Percentiles rank a stretch among this genome's conserved stretches.
Conservation (phyloP, 2,329 filamentous ascomycete species). For the Echinosphaeria canescens region DNA sequence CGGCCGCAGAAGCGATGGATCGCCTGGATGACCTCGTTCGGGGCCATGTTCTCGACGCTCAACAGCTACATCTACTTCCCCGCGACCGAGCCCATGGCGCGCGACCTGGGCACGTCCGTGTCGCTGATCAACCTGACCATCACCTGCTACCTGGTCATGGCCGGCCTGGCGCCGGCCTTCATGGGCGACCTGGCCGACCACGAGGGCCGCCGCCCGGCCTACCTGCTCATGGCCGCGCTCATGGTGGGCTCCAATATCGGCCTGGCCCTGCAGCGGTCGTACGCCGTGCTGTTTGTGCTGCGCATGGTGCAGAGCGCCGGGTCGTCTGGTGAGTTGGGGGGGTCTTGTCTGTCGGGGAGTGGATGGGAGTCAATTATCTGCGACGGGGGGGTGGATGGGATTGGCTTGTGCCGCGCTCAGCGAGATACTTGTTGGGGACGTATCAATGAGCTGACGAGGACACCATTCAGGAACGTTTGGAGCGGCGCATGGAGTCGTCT, state of each 20-base stretch:
- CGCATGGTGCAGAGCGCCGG: slow-evolving; percentile 35
- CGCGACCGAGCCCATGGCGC: slow-evolving; percentile 23
- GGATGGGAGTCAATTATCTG: too few relatives aligned
- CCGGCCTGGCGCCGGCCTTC: slow-evolving; percentile 19
- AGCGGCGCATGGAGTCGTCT: neutral
- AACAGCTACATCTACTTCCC: slow-evolving; percentile 31
- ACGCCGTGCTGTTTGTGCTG: slow-evolving; percentile 25
- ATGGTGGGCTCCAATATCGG: slow-evolving; percentile 31
- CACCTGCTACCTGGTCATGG: slow-evolving; percentile 35
- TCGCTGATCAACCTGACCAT: slow-evolving; percentile 25
- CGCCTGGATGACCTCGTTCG: too few relatives aligned
- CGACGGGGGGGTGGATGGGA: too few relatives aligned
- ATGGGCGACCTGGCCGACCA: slow-evolving; percentile 32
- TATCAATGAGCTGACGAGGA: too few relatives aligned
- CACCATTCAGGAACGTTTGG: slow-evolving; percentile 8
- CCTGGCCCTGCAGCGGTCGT: slow-evolving; percentile 24
- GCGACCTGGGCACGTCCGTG: slow-evolving; percentile 19
- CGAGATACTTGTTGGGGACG: too few relatives aligned
- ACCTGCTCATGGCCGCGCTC: slow-evolving; percentile 26
- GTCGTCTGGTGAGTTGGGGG: too few relatives aligned
- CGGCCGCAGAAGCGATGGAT: too few relatives aligned
- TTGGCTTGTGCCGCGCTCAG: too few relatives aligned
- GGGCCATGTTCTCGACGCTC: slow-evolving; percentile 21
- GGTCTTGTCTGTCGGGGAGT: too few relatives aligned
- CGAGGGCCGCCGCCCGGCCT: slow-evolving; percentile 28